Base-by-base conservation (phyloP, 129 eudicot species). In the Kitagawia praeruptora region DNA sequence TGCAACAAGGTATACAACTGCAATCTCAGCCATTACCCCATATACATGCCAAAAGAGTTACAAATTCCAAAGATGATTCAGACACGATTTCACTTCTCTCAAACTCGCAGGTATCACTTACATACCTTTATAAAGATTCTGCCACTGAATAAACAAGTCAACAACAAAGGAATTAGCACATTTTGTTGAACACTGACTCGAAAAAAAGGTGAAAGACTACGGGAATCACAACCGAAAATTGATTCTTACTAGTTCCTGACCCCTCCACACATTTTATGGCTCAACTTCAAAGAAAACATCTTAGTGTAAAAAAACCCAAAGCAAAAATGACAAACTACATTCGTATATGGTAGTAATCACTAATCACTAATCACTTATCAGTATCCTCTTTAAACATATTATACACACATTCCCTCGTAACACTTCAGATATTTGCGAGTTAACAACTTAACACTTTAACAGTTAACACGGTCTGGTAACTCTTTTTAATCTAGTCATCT, bases 1-100 rank as follows among this genome's bases (percentile, higher is more conserved):
- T 15, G 74, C 74, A n/a, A 78, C 58, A 42, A 78, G 80, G 42
- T 78, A 78, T 66, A n/a, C 74, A 41, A 63, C 74, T 63, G 80
- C 80, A 78, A 78, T 53, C 37, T 78, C 80, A 42, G 80, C 74
- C 80, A 78, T 78, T 27, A 38, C 54, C 21, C 34, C 19, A 58
- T 18, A n/a, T 6, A 21, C 66, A 18, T 49, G 8, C 79, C 79
- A 47, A 47, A 70, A 7, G 8, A 28, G 67, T 28, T 19, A 9
- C 41, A 49, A 37, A 49, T 48, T 48, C 39, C 66, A 28, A 14
- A 34, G 28, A 5, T 48, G 27, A 75, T 47, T 49, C 28, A 28
- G 15, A 75, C 5, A 34, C 28, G 2, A 74, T 44, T 25, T 66
- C 40, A 28, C 71, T 66, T 31, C 39, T 12, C 71, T 66, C 40